Percentiles rank a stretch among this genome's conserved stretches.
phyloP scores from a whole-genome alignment of 2,329 filamentous ascomycete species.

The Biscogniauxia sp. region DNA sequence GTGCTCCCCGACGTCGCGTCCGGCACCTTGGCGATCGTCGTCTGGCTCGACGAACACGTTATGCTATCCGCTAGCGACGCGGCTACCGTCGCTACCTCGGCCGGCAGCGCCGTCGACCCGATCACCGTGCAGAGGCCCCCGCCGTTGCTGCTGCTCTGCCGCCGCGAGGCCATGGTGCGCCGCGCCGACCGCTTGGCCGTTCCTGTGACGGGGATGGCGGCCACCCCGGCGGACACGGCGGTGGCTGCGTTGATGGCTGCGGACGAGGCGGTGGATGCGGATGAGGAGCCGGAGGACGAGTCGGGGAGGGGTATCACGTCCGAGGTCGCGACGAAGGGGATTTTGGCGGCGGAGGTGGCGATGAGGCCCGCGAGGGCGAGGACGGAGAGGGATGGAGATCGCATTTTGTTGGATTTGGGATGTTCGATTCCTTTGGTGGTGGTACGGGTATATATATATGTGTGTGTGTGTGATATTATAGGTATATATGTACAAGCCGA shows the following conservation, averaged over 20 bases:
- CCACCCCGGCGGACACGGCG: not conserved
- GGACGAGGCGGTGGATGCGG: not conserved
- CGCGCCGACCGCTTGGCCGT: slow-evolving; percentile 7
- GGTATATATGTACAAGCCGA: not conserved
- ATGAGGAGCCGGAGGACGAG: not conserved
- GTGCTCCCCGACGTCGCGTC: slow-evolving; percentile 52
- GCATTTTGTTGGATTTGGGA: slow-evolving; percentile 8
- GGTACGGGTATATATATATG: not conserved
- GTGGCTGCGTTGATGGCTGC: slow-evolving; percentile 3
- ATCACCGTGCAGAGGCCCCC: slow-evolving; percentile 49
- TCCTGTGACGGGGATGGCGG: not conserved
- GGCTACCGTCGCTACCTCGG: slow-evolving; percentile 45
- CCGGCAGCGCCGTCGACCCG: slow-evolving; percentile 48
- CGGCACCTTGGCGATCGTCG: slow-evolving; percentile 52
- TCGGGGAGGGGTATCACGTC: slow-evolving; percentile 13
- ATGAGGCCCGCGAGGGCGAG: slow-evolving; percentile 14
- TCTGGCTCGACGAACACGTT: slow-evolving; percentile 47
- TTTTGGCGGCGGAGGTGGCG: slow-evolving; percentile 17
- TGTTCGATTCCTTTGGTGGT: not conserved
- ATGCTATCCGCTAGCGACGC: slow-evolving; percentile 41
- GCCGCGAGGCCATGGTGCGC: slow-evolving; percentile 16
- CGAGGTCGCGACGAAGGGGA: slow-evolving; percentile 19
- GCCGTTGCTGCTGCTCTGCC: not conserved
- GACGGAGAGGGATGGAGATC: slow-evolving; percentile 13
- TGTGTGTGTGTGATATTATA: not conserved